Base-by-base conservation (phyloP, 257 asterid genomes). In the Nicotiana otophora region DNA sequence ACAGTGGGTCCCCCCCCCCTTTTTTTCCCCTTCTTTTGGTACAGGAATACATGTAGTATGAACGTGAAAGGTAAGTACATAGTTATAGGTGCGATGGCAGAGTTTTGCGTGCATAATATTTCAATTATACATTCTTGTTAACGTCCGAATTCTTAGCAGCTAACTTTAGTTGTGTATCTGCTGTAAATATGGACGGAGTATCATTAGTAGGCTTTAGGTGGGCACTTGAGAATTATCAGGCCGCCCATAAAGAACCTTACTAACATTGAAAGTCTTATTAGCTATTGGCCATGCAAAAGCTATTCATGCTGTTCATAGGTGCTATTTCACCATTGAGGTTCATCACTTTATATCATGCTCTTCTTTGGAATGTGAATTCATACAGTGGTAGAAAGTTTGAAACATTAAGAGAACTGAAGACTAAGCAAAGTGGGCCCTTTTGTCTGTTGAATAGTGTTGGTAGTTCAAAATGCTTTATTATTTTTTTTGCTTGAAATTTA, bases 111-210 rank as follows among this genome's bases (percentile, higher is more conserved):
- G 42, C 42, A 15, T 74, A 51, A 15, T 51, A 48, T 51, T 14
- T 51, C 9, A 74, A 51, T 75, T 66, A 16, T 66, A 26, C 4
- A 51, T 48, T 75, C 80, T 75, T 75, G 63, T 75, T 26, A 51
- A 51, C 26, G 63, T 28, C 95, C 60, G 89, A 85, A 94, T 94
- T 94, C 97, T 95, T 95, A 93, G 97, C 94, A 86, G 86, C 88
- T 85, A 93, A 86, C 90, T 6, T 88, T 82, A 92, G 96, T 26
- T 80, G 94, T 87, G 93, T 86, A 82, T 77, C 85, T 90, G 97
- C 93, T 84, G 97, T 94, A 93, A 93, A 94, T 89, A 86, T 90
- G 97, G 97, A 89, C 96, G 84, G 20, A 94, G 75, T 92, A 81
- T 42, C 80, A 87, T 64, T 39, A 68, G 88, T 70, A 88, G 91